phyloP scores from a whole-genome alignment of 257 asterid species.

The Solanum ahanhuiri region DNA sequence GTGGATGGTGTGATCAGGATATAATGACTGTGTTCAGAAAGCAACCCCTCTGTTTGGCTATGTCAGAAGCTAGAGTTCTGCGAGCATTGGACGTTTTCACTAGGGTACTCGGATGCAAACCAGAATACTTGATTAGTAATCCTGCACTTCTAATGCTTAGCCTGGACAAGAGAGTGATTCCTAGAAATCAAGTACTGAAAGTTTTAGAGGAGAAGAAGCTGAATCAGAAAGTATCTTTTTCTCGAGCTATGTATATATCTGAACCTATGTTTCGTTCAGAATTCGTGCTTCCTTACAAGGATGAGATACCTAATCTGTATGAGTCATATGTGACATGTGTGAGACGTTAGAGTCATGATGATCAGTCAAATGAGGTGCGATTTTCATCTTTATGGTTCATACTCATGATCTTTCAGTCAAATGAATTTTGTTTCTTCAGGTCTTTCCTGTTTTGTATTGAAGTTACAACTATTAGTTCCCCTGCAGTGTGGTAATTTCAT shows the following conservation, averaged over 20 bases:
- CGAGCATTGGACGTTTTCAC: neutral
- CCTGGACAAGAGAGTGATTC: conserved; percentile 17
- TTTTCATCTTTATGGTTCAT: neutral
- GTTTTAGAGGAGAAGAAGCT: conserved; percentile 9
- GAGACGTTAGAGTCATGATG: neutral
- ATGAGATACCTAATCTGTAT: conserved; percentile 1
- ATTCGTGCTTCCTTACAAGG: conserved; percentile 1
- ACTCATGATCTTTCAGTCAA: neutral
- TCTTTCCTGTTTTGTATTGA: neutral
- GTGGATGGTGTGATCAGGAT: neutral
- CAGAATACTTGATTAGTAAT: neutral
- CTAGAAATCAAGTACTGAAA: conserved; percentile 5
- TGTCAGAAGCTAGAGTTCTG: neutral
- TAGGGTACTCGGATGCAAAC: neutral
- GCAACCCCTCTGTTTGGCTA: neutral
- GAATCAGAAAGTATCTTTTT: neutral
- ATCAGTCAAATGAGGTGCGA: neutral
- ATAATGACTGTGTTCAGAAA: conserved; percentile 5
- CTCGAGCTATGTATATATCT: neutral
- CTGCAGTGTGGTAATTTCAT: neutral
- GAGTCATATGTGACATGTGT: neutral
- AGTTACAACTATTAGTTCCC: neutral
- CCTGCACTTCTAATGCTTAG: neutral
- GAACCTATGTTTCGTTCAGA: neutral
- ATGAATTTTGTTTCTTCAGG: neutral